A percentile compares a stretch with the other conserved stretches of the same genome.
phyloP scores from a whole-genome alignment of 2,329 filamentous ascomycete species.

The Nigrospora osmanthi region DNA sequence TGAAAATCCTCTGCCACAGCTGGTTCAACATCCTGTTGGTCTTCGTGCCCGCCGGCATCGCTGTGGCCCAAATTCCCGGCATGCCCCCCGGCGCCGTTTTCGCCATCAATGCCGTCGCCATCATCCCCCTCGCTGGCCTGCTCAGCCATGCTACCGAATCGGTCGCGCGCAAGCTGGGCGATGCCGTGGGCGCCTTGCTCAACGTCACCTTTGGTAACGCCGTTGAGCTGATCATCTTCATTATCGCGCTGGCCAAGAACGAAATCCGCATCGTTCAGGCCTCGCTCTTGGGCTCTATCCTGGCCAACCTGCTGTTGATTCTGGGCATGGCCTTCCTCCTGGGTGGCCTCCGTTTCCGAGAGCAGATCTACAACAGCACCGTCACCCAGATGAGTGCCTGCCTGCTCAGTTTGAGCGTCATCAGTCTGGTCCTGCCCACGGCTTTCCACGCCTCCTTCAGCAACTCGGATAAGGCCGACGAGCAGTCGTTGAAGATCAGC shows the following conservation, averaged over 20 bases:
- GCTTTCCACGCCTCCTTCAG: conserved; percentile 87
- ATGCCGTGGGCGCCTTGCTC: conserved; percentile 64
- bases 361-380: conserved; percentile 93
- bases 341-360: conserved; percentile 77
- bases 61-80: conserved; percentile 44
- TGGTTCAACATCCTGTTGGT: conserved; percentile 72
- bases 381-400: conserved; percentile 96
- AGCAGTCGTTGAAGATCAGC: conserved; percentile 72
- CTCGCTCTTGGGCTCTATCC: conserved; percentile 79
- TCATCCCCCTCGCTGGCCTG: conserved; percentile 66
- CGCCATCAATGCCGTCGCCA: conserved; percentile 67
- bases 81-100: conserved; percentile 58
- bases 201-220: conserved; percentile 76
- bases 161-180: conserved; percentile 64
- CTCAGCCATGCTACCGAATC: conserved; percentile 69
- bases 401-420: conserved; percentile 81
- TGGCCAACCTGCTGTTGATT: conserved; percentile 82
- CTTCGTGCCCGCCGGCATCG: conserved; percentile 73
- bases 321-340: conserved; percentile 87
- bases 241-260: conserved; percentile 70
- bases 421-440: conserved; percentile 80
- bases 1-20: conserved; percentile 60
- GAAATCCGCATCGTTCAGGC: conserved; percentile 90
- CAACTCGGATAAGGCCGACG: conserved; percentile 53
- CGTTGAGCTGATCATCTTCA: conserved; percentile 75